A percentile compares a stretch with the other conserved stretches of the same genome.
Conservation (phyloP, 257 asterid species). For the Thymus mandschuricus region DNA sequence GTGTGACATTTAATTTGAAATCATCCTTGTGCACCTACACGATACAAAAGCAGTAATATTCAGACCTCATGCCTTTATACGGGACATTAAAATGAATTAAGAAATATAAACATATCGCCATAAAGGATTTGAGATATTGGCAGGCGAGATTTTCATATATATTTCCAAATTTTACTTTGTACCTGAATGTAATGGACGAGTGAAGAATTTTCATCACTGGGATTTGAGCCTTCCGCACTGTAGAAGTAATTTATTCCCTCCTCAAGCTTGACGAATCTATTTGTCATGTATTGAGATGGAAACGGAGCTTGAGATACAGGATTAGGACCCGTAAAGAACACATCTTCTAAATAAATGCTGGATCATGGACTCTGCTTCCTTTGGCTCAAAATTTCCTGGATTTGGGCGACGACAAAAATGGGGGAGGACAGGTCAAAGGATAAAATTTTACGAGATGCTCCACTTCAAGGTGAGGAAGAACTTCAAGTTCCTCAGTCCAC, state of each 20-base stretch:
- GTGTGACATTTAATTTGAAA: constrained; percentile 72
- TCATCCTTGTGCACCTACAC: constrained; percentile 94
- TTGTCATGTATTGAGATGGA: constrained; percentile 83
- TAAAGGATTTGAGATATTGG: constrained; percentile 3
- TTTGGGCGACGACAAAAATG: no score
- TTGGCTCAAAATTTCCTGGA: constrained; percentile 67
- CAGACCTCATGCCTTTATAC: neutral
- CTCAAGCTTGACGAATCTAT: constrained; percentile 83
- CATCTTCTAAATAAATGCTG: constrained; percentile 68
- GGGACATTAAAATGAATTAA: constrained; percentile 1
- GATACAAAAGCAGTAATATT: constrained; percentile 22
- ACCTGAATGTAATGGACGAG: constrained; percentile 97
- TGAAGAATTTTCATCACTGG: constrained; percentile 91
- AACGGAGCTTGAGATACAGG: constrained; percentile 71
- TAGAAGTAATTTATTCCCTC: constrained; percentile 64
- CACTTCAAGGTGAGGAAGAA: no score
- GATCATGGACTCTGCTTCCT: constrained; percentile 81
- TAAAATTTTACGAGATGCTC: no score
- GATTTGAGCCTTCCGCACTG: constrained; percentile 78
- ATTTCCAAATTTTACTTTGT: constrained; percentile 24
- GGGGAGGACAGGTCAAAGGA: no score
- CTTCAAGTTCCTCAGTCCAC: no score
- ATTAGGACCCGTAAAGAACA: constrained; percentile 66
- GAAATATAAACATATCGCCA: neutral
- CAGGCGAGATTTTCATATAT: no score